These are phyloP conservation scores for Stenocarpella maydis DNA, from an alignment of 2,329 filamentous ascomycete genomes.

Conservation along the genomic window DNA sequence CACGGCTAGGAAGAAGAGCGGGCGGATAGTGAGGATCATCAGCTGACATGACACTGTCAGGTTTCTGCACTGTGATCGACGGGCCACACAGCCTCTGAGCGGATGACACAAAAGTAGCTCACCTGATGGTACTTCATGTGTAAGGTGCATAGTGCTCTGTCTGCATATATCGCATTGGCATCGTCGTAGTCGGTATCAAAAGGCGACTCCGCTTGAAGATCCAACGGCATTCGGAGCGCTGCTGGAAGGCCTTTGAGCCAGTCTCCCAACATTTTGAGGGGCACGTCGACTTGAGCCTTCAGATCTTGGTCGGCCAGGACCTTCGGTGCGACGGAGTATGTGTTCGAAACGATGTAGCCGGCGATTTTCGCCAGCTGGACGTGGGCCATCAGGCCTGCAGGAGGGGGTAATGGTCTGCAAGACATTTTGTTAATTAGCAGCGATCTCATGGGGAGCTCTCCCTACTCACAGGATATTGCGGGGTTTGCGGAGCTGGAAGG, in stretches of 20 bases:
- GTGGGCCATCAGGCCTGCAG: constrained; percentile 54
- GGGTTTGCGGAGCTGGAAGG: constrained; percentile 54
- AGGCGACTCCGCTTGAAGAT: constrained; percentile 43
- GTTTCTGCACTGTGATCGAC: constrained; percentile 22
- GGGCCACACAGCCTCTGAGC: neutral
- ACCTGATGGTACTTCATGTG: constrained; percentile 60
- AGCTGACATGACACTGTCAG: constrained; percentile 46
- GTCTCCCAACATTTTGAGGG: constrained; percentile 51
- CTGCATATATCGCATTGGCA: constrained; percentile 37
- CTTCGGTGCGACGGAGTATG: constrained; percentile 50
- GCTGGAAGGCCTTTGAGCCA: constrained; percentile 42
- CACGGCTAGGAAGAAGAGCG: constrained; percentile 56
- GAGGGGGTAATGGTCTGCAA: constrained; percentile 52
- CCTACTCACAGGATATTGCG: constrained; percentile 50
- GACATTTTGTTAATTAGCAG: constrained; percentile 16
- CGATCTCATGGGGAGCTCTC: neutral
- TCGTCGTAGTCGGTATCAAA: constrained; percentile 42
- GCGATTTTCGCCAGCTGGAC: constrained; percentile 57
- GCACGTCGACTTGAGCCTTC: constrained; percentile 48
- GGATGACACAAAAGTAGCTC: constrained; percentile 25
- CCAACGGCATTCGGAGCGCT: constrained; percentile 46
- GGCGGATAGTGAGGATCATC: constrained; percentile 56
- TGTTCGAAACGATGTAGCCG: constrained; percentile 57
- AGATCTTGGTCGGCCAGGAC: neutral
- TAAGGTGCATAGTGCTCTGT: constrained; percentile 53